Percentiles rank a stretch among this genome's conserved stretches.
Evolutionary conservation across 257 asterid species (phyloP).

Genomic region (Rhazya stricta): DNA sequence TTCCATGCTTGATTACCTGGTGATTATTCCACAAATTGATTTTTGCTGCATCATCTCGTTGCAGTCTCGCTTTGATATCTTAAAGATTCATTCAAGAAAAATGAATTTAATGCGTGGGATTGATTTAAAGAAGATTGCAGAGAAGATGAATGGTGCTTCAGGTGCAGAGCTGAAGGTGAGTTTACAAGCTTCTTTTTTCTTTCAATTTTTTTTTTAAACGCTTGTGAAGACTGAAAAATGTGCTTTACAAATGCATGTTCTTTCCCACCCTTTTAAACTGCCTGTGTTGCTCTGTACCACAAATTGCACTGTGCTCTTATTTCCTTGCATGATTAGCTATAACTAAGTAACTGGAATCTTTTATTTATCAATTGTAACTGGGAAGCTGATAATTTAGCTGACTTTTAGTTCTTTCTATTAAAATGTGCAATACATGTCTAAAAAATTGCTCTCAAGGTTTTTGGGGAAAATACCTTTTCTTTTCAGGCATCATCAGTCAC

Average conservation of each 20-base stretch:
- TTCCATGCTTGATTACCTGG: background rate
- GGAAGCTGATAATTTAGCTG: background rate
- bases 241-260: background rate
- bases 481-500: too few relatives aligned
- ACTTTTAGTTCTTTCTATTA: too few relatives aligned
- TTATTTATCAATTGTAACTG: background rate
- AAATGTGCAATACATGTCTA: background rate
- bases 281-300: background rate
- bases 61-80: slow-evolving; percentile 81
- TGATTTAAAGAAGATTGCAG: slow-evolving; percentile 82
- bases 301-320: background rate
- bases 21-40: background rate
- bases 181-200: background rate
- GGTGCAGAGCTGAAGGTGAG: slow-evolving; percentile 90
- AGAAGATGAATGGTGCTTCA: slow-evolving; percentile 90
- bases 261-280: background rate
- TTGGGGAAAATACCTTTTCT: background rate
- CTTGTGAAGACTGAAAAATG: too few relatives aligned
- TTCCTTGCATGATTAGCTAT: background rate
- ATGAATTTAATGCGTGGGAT: slow-evolving; percentile 92
- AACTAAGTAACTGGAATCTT: background rate
- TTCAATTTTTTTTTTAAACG: too few relatives aligned
- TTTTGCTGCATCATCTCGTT: background rate
- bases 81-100: slow-evolving; percentile 85
- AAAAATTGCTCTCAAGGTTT: too few relatives aligned